Evolutionary conservation across 768 basidiomycete genomes (phyloP), one percentile per base, ranked within the genome.

Genomic region (Lentinula guzmanii): DNA sequence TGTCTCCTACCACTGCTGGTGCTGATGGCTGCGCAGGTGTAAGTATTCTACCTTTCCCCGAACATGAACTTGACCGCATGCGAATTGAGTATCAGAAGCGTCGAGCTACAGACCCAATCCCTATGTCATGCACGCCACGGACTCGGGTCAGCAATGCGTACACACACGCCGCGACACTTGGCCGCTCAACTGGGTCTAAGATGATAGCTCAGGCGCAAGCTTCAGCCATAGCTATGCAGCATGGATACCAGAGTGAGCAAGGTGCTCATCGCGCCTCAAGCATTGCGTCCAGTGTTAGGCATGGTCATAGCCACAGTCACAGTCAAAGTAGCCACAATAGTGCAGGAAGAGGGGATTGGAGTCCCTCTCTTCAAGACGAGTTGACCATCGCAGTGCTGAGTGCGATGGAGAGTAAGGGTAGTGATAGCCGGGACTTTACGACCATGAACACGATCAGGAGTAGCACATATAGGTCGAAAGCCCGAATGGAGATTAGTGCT

Each of bases 121-220:
- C 53, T 35, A 37, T 39, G 31, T 33, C 53, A 28, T 37, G 35
- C 34, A 55, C 53, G 18, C 55, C 55, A 6, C 8, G 39, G 15
- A 56, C 5, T 16, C 55, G 41, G 13, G 13, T 24, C 21, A 24
- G 2, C 16, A 54, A 39, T 39, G 18, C 37, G 5, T 42, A 41
- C 41, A 37, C 37, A 5, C 24, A 56, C 4, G 7, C 18, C 13
- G 55, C 55, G 39, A 56, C 55, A n/a, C n/a, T 56, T 10, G 55
- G 55, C 7, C 55, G 55, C 0, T 56, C 55, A n/a, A 43, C 55
- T 2, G 55, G 55, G 1, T 24, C 37, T 18, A 56, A 31, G 28
- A 56, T 56, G 55, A 42, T 41, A 41, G 55, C 55, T 28, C 39
- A 56, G 15, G 55, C 55, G 13, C 53, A 41, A 34, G 53, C 53